Conservation (phyloP, 345 rosid genomes). For the Hibiscus mutabilis region DNA sequence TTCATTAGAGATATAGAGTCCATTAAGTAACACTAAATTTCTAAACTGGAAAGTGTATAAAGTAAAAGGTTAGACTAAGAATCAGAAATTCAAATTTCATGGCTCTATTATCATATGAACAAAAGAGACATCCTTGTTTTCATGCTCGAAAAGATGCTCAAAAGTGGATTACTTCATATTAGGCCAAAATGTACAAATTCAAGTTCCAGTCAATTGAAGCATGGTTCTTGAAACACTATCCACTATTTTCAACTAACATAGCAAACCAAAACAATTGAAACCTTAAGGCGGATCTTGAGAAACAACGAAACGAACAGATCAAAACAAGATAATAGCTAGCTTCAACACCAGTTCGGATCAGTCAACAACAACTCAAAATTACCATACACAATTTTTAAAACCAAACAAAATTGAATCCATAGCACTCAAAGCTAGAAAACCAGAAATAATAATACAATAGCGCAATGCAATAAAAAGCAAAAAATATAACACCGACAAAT, state of each 20-base stretch:
- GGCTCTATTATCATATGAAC: background rate
- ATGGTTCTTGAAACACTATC: background rate
- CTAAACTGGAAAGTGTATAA: background rate
- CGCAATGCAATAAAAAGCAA: background rate
- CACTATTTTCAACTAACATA: background rate
- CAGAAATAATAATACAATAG: background rate
- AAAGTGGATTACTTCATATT: background rate
- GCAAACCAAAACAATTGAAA: background rate
- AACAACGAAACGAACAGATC: conserved; percentile 11
- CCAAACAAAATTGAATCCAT: background rate
- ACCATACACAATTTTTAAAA: background rate
- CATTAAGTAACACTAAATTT: background rate
- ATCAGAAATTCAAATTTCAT: background rate
- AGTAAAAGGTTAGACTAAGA: background rate
- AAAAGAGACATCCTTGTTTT: background rate
- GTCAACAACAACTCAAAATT: conserved; percentile 16
- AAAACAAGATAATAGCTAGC: conserved; percentile 1
- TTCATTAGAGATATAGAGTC: background rate
- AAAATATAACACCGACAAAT: background rate
- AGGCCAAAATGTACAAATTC: background rate
- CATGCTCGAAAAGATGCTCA: background rate
- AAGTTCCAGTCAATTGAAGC: conserved; percentile 6
- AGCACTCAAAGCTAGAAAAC: background rate
- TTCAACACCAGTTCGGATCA: conserved; percentile 29
- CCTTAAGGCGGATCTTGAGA: background rate